phyloP scores from a whole-genome alignment of 2,329 filamentous ascomycete genomes.

The Phoma herbarum region DNA sequence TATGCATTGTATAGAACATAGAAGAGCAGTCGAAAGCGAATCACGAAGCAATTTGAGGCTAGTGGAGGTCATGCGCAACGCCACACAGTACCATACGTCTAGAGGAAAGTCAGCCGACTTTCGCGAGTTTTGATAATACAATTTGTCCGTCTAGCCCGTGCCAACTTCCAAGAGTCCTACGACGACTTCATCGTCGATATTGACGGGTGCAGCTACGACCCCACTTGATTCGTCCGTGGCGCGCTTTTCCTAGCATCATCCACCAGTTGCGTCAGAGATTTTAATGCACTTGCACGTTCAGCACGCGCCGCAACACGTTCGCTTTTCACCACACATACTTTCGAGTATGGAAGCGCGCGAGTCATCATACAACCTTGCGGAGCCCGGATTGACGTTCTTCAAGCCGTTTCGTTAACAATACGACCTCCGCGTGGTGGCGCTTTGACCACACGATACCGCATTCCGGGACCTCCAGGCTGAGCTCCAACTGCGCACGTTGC shows the following conservation, averaged over 20 bases:
- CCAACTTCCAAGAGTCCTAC: slow-evolving; percentile 3
- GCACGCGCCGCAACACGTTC: background rate
- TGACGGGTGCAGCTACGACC: slow-evolving; percentile 2
- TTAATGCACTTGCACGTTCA: slow-evolving; percentile 1
- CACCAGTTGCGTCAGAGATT: slow-evolving; percentile 21
- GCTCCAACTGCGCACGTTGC: slow-evolving; percentile 1
- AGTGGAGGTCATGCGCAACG: background rate
- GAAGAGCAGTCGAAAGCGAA: background rate
- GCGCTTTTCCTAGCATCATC: too few relatives aligned
- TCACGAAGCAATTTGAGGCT: background rate
- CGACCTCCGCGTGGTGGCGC: slow-evolving; percentile 5
- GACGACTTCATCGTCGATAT: slow-evolving; percentile 8
- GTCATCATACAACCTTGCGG: slow-evolving; percentile 5
- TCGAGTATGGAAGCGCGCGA: slow-evolving; percentile 19
- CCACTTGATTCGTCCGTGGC: slow-evolving; percentile 11
- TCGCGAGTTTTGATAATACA: background rate
- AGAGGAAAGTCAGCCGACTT: background rate
- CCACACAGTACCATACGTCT: background rate
- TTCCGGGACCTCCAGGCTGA: background rate
- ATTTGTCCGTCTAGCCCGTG: background rate
- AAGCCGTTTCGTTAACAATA: slow-evolving; percentile 18
- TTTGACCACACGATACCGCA: slow-evolving; percentile 9
- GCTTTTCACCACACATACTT: background rate
- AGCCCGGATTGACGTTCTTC: slow-evolving; percentile 13
- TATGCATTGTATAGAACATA: background rate